Evolutionary conservation across 208 protist species (phyloP), one percentile per base, ranked within the genome.

Genomic region (Leishmania tropica): DNA sequence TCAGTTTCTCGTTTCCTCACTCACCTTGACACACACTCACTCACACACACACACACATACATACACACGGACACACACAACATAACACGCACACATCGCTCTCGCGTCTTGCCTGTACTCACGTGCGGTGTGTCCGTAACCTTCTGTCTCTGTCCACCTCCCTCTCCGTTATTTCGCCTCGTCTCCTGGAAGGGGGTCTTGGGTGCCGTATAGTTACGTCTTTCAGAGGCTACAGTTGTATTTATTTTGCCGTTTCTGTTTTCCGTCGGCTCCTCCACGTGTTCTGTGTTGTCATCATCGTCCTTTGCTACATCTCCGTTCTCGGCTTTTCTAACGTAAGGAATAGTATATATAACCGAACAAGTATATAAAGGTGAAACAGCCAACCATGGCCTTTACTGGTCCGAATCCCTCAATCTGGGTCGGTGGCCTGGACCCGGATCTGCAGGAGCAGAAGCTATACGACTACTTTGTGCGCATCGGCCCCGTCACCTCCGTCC

Each of bases 401-500:
- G 87, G 87, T 81, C 92, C 88, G 68, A 98, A 96, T 76, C 93
- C 95, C 54, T 99, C 99, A 64, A 98, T 99, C 81, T 99, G 99
- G 92, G 99, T 99, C 75, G 99, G 99, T 80, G 98, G 99, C 84
- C 92, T 99, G 45, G 93, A 99, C 84, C 94, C 94, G 83, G 93
- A 98, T 72, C 94, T 99, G 67, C 98, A 96, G 77, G 98, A 99
- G 90, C 92, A 97, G 76, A 92, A 96, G 76, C 94, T 99, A 62
- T 99, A 99, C 88, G 99, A 99, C 76, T 89, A 99, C 84, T 99
- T 99, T 91, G 98, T 98, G 65, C 92, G 95, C 83, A 96, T 99
- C 81, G 99, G 99, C 82, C 98, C 98, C 75, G 97, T 99, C 83
- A 93, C 94, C 51, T 99, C 98, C 65, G 99, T 99, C 42, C 97